A percentile compares a stretch with the other conserved stretches of the same genome.
phyloP scores from a whole-genome alignment of 768 basidiomycete genomes.

The Lentinula boryana region DNA sequence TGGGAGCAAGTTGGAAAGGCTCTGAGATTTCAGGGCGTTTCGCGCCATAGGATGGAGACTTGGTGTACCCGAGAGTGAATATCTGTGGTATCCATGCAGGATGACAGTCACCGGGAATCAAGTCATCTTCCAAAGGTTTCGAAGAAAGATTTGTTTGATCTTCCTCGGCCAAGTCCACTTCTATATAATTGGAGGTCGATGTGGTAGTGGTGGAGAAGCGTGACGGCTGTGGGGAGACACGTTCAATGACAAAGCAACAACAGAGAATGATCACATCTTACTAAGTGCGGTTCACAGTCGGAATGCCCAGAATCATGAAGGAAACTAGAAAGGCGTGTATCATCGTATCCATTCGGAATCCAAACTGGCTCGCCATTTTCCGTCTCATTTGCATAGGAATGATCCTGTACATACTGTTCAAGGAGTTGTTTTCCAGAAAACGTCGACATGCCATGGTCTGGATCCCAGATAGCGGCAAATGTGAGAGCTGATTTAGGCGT shows the following conservation, averaged over 20 bases:
- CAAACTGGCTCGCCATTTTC: not conserved
- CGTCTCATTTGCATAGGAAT: not conserved
- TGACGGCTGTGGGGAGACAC: constrained; percentile 13
- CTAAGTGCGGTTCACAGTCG: constrained; percentile 11
- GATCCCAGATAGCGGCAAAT: constrained; percentile 46
- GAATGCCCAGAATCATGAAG: constrained; percentile 6
- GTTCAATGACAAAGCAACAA: constrained; percentile 2
- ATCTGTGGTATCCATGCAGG: constrained; percentile 7
- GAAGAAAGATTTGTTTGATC: not conserved
- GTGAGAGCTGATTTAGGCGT: constrained; percentile 39
- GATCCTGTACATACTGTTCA: constrained; percentile 16
- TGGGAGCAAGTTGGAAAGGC: constrained; percentile 1
- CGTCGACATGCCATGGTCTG: constrained; percentile 41
- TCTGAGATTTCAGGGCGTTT: not conserved
- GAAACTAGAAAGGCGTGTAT: constrained; percentile 3
- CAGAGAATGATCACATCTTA: not conserved
- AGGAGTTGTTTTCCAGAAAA: constrained; percentile 39
- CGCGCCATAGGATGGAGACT: not conserved
- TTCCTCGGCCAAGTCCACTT: constrained; percentile 7
- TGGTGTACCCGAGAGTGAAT: constrained; percentile 5
- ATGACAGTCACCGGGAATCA: constrained; percentile 1
- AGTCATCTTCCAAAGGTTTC: not conserved
- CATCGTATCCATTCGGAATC: not conserved
- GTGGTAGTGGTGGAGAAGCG: constrained; percentile 29
- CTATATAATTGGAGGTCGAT: constrained; percentile 24